Evolutionary conservation across 2,329 filamentous ascomycete genomes (phyloP).

Genomic region (Xylariaceae sp.): DNA sequence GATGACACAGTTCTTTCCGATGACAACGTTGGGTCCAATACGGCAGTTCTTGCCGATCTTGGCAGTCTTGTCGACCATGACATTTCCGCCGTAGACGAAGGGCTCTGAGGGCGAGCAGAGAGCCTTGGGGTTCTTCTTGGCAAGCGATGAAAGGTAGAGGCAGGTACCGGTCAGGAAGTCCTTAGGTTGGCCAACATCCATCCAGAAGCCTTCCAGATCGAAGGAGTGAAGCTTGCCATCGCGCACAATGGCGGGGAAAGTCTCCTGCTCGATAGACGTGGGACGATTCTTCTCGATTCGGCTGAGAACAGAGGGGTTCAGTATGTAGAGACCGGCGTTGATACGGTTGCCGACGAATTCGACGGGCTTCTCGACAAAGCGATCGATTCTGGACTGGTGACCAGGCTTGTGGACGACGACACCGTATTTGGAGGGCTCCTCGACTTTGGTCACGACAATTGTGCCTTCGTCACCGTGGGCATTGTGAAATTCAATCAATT

Average conservation of each 20-base stretch:
- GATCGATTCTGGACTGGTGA: slow-evolving; percentile 87
- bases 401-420: slow-evolving; percentile 95
- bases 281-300: slow-evolving; percentile 88
- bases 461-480: slow-evolving; percentile 91
- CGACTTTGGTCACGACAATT: slow-evolving; percentile 97
- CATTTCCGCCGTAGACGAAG: slow-evolving; percentile 88
- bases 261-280: slow-evolving; percentile 97
- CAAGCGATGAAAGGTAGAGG: slow-evolving; percentile 86
- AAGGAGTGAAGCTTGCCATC: slow-evolving; percentile 93
- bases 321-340: slow-evolving; percentile 96
- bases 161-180: slow-evolving; percentile 96
- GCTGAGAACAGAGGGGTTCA: slow-evolving; percentile 84
- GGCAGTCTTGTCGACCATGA: slow-evolving; percentile 86
- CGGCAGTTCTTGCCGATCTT: slow-evolving; percentile 99
- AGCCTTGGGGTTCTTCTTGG: slow-evolving; percentile 83
- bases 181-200: slow-evolving; percentile 98
- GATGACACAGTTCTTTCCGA: slow-evolving; percentile 86
- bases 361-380: slow-evolving; percentile 98
- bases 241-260: slow-evolving; percentile 87
- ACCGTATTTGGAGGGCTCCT: slow-evolving; percentile 98
- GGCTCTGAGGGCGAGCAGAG: slow-evolving; percentile 68
- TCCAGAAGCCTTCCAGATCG: slow-evolving; percentile 97
- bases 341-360: slow-evolving; percentile 98
- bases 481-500: slow-evolving; percentile 89
- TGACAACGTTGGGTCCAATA: slow-evolving; percentile 94